Evolutionary conservation across 192 early-diverging fungal genomes (phyloP), one percentile per base, ranked within the genome.

Genomic region (Pilaira anomala): DNA sequence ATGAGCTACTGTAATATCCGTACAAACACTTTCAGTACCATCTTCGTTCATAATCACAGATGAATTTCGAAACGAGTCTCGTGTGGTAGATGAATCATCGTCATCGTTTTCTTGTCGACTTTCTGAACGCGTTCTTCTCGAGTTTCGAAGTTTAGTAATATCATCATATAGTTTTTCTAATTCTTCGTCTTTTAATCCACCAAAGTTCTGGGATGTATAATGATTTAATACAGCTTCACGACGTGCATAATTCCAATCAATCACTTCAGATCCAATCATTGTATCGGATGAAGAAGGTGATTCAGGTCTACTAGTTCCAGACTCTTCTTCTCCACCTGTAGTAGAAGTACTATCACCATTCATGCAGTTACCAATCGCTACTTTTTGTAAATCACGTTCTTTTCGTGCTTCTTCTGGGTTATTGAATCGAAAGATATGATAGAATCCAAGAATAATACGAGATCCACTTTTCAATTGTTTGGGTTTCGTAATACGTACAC

Each of bases 351-450:
- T 18, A 24, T 25, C n/a, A 7, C 18, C 36, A 21, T 30, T 18
- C 55, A 63, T 25, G 24, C 16, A 7, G 21, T 53, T 67, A 55
- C 63, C 67, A 21, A 63, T 51, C 0, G 40, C 70, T 1, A 56
- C 29, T 42, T 67, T 67, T 58, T 76, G 68, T 3, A 76, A 36
- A 28, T 79, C 77, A 7, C 85, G 76, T 64, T 88, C 85, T 29
- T 75, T 76, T 22, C 90, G 81, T 6, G 82, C 91, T 62, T 93
- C 89, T 60, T 83, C 86, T 0, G 92, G 92, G 65, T 94, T 78
- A 57, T 89, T 93, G 53, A 92, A 89, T 1, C 91, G 75, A 59
- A 93, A 94, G 1, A 94, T 88, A 69, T 89, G 91, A 46, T 85
- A 80, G 40, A 84, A 79, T 21, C 90, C 91, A 19, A 94, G 72